Base-by-base conservation (phyloP, 1,139 yeast species). In the Suzukiozyma palmioleophila region DNA sequence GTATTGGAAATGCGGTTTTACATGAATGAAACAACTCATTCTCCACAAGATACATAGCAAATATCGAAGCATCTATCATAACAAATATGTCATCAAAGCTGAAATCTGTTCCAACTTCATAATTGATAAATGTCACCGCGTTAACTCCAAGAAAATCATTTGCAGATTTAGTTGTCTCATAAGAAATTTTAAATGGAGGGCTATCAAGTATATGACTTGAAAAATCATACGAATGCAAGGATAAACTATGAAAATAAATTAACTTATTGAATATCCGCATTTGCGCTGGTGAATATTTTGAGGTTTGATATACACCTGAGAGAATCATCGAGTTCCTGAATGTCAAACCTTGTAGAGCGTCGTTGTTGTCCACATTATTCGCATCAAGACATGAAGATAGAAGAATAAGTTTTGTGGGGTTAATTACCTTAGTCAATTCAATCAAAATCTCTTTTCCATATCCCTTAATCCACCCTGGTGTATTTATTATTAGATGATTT, bases 381-480 rank as follows among this genome's bases (percentile, higher is more conserved):
- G 43, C 38, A 27, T 55, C 57, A 21, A 48, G 42, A 31, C 50
- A 51, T 14, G 53, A 48, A 6, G 69, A 49, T 30, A 68, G 50
- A 10, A 63, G 36, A 3, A 84, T 57, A 24, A 85, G 57, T 45
- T 75, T 68, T 0, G 82, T 72, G 0, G 94, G 87, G n/a, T 66
- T 58, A 1, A 77, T 57, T 8, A 60, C 46, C 1, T 53, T 46
- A 2, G 83, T 64, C 1, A 88, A 62, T 12, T 72, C 64, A 12
- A 62, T 63, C 15, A 87, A 64, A 8, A 90, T 60, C 40, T 81
- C 83, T 28, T 82, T 69, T 0, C 97, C 98, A 44, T 79, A 80
- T 0, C 97, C 97, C 59, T 85, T 86, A 21, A 89, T 76, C 97
- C 97, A 90, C 0, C 97, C 97, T 0, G 97, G 95, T 0, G 94